Evolutionary conservation across 208 protist species (phyloP).

Genomic region (Trypanosoma mega): DNA sequence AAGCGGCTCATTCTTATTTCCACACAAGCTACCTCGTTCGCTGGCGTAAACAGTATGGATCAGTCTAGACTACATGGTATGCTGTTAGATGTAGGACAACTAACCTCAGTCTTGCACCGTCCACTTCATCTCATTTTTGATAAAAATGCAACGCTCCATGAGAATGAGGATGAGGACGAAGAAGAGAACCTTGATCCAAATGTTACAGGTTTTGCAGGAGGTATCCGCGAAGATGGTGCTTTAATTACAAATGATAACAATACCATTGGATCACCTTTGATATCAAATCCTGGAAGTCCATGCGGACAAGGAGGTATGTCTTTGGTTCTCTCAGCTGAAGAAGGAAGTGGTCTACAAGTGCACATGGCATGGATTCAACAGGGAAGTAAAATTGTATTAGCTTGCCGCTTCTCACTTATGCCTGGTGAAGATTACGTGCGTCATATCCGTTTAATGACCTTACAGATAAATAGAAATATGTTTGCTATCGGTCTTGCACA

Average conservation of each 20-base stretch:
- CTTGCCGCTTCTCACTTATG: constrained; percentile 38
- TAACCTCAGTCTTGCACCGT: constrained; percentile 35
- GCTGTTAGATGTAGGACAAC: constrained; percentile 35
- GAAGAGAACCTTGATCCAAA: neutral
- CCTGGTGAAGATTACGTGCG: constrained; percentile 49
- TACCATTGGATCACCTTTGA: neutral
- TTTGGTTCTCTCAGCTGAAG: constrained; percentile 31
- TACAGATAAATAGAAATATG: constrained; percentile 73
- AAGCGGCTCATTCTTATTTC: constrained; percentile 76
- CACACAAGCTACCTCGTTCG: constrained; percentile 50
- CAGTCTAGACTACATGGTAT: constrained; percentile 9
- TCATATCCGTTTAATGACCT: constrained; percentile 27
- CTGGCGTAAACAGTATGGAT: constrained; percentile 4
- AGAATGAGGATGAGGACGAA: constrained; percentile 28
- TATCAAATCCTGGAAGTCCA: neutral
- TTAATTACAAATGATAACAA: neutral
- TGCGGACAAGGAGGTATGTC: neutral
- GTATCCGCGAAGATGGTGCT: neutral
- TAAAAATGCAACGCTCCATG: constrained; percentile 7
- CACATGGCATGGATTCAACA: constrained; percentile 61
- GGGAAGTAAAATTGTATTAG: constrained; percentile 43
- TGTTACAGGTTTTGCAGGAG: neutral
- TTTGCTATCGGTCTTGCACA: constrained; percentile 63
- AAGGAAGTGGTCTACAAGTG: constrained; percentile 50
- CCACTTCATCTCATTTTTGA: constrained; percentile 34